Conservation (phyloP, 1,139 yeast genomes). For the Hansenula lynferdii region DNA sequence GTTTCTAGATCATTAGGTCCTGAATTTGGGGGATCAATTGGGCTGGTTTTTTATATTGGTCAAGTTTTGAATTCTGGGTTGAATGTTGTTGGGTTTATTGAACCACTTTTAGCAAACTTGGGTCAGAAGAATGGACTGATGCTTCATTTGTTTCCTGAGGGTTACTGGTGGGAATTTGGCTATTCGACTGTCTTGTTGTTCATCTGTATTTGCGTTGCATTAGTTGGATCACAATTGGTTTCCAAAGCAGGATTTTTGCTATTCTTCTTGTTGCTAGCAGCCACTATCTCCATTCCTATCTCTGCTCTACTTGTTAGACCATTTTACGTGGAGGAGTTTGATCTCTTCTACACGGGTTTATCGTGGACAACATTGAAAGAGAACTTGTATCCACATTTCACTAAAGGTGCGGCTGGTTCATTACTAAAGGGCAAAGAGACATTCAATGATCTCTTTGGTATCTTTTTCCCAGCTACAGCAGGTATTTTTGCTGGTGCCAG, state of each 20-base stretch:
- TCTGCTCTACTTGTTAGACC: constrained; percentile 67
- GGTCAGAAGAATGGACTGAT: constrained; percentile 51
- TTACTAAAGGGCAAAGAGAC: constrained; percentile 62
- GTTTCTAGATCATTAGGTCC: constrained; percentile 76
- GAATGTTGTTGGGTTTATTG: constrained; percentile 77
- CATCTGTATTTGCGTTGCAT: constrained; percentile 70
- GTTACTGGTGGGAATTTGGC: constrained; percentile 47
- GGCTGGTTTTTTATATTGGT: constrained; percentile 70
- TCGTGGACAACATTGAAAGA: constrained; percentile 58
- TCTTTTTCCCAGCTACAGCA: constrained; percentile 96
- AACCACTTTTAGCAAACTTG: constrained; percentile 63
- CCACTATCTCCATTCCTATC: constrained; percentile 80
- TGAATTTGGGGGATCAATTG: constrained; percentile 82
- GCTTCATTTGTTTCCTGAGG: constrained; percentile 47
- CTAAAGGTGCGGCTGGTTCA: constrained; percentile 91
- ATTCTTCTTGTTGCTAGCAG: constrained; percentile 60
- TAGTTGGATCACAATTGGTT: constrained; percentile 79
- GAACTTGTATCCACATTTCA: constrained; percentile 74
- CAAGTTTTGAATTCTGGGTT: constrained; percentile 71
- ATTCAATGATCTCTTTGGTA: constrained; percentile 83
- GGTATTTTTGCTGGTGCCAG: constrained; percentile 99
- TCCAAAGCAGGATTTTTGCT: constrained; percentile 78
- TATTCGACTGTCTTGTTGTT: constrained; percentile 67
- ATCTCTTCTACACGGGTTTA: constrained; percentile 64
- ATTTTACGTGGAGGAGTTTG: constrained; percentile 43